Evolutionary conservation across 495 filamentous ascomycete species (phyloP), one percentile per base, ranked within the genome.

Genomic region (Opeltia flavorubescens): DNA sequence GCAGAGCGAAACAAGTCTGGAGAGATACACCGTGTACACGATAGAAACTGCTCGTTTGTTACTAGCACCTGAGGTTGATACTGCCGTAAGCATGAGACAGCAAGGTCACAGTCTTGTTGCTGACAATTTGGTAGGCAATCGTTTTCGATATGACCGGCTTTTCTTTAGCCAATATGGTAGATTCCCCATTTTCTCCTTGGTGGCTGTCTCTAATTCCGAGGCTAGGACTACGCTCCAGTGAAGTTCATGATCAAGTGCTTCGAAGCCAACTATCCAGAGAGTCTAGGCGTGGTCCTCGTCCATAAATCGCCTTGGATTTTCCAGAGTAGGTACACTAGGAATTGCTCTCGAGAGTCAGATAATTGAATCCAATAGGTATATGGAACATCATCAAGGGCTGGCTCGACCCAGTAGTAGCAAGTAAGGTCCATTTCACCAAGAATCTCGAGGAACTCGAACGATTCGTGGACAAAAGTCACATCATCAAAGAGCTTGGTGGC

Each of bases 191-290:
- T 17, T 34, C 15, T 21, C 23, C 25, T 38, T 33, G 31, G 18
- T 3, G 31, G 24, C 24, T 7, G 27, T 11, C 4, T 2, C 26
- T 12, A 3, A 8, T 38, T 2, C 4, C 34, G 24, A 11, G 11
- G 27, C 4, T 31, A 88, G 84, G 91, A 98, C 59, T 96, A 96
- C 59, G 76, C 85, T 0, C 91, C 91, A 0, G 86, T 98, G 21
- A 96, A 89, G 57, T 96, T 95, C 69, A 94, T 98, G 77, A 95
- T 96, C 68, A 94, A 94, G 67, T 94, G 87, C 64, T 98, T 98
- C 60, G 93, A 96, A 66, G 93, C 91, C 43, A 96, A 98, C 64
- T 98, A 96, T 59, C 91, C 93, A 23, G 93, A 96, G 60, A 84
- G 75, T 43, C 70, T 98, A 0, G 91, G 93, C 39, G 69, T 85